Evolutionary conservation across 2,329 filamentous ascomycete genomes (phyloP).

Genomic region (Bisporella sp.): DNA sequence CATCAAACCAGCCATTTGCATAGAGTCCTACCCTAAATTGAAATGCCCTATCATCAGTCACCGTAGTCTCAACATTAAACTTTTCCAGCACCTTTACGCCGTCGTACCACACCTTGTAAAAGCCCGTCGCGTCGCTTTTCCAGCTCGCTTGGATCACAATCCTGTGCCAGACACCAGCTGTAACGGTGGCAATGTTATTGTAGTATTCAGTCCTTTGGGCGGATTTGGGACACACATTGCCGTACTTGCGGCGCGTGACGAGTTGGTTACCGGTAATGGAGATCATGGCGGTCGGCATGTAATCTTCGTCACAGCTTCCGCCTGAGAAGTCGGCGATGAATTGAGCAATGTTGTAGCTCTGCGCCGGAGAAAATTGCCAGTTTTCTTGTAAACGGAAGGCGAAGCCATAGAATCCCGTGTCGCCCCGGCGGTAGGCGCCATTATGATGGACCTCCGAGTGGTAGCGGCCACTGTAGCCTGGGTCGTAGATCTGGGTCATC

Average conservation of each 20-base stretch:
- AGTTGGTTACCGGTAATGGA: conserved; percentile 39
- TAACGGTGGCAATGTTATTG: conserved; percentile 31
- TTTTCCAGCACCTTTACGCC: conserved; percentile 36
- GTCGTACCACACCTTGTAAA: conserved; percentile 41
- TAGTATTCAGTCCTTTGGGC: conserved; percentile 27
- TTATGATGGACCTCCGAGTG: conserved; percentile 40
- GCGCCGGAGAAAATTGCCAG: conserved; percentile 37
- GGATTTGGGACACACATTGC: conserved; percentile 26
- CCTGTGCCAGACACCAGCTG: conserved; percentile 38
- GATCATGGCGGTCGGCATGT: conserved; percentile 42
- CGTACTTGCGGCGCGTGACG: conserved; percentile 34
- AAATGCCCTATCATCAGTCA: conserved; percentile 36
- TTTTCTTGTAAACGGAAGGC: conserved; percentile 38
- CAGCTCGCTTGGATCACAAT: conserved; percentile 39
- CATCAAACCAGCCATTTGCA: conserved; percentile 43
- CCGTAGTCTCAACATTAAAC: conserved; percentile 35
- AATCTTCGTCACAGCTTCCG: conserved; percentile 35
- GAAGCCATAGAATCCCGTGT: conserved; percentile 43
- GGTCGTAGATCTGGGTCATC: conserved; percentile 34
- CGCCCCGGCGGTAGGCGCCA: conserved; percentile 37
- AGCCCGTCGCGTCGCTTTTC: conserved; percentile 36
- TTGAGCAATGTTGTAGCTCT: conserved; percentile 42
- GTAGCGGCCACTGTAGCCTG: conserved; percentile 37
- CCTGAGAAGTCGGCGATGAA: conserved; percentile 43
- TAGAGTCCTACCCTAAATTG: conserved; percentile 42